Conservation (phyloP, 2,329 filamentous ascomycete genomes). For the Byssochlamys sp. region DNA sequence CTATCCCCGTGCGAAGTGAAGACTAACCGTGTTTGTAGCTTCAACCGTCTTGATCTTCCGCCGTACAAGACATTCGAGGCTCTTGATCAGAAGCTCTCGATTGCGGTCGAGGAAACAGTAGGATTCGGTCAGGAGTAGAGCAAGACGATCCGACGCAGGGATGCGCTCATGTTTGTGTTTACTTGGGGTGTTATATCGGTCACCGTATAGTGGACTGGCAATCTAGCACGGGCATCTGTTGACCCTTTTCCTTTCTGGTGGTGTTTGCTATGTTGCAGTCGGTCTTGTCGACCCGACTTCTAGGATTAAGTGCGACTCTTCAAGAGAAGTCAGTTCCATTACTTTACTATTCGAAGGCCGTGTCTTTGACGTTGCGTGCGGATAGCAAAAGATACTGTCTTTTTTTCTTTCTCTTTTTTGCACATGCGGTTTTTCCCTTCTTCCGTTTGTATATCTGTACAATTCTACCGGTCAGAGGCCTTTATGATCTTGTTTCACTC, state of each 20-base stretch:
- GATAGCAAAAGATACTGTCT: neutral
- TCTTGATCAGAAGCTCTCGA: constrained; percentile 81
- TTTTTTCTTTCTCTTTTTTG: neutral
- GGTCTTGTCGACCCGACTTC: neutral
- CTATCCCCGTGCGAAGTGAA: constrained; percentile 1
- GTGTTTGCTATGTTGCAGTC: neutral
- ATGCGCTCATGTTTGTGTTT: neutral
- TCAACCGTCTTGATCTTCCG: constrained; percentile 92
- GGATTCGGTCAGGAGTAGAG: constrained; percentile 92
- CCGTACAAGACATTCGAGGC: constrained; percentile 82
- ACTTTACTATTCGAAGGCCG: neutral
- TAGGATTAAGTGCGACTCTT: neutral
- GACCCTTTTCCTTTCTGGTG: neutral
- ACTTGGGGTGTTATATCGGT: neutral
- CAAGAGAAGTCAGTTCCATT: neutral
- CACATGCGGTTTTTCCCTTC: neutral
- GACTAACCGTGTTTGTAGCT: constrained; percentile 46
- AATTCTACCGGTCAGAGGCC: neutral
- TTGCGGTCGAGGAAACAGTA: constrained; percentile 96
- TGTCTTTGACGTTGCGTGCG: neutral
- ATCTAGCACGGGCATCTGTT: neutral
- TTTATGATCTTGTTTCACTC: neutral
- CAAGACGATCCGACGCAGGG: neutral
- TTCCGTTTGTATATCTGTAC: neutral
- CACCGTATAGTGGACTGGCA: neutral